Base-by-base conservation (phyloP, 495 filamentous ascomycete species). In the Penicillium paxilli region DNA sequence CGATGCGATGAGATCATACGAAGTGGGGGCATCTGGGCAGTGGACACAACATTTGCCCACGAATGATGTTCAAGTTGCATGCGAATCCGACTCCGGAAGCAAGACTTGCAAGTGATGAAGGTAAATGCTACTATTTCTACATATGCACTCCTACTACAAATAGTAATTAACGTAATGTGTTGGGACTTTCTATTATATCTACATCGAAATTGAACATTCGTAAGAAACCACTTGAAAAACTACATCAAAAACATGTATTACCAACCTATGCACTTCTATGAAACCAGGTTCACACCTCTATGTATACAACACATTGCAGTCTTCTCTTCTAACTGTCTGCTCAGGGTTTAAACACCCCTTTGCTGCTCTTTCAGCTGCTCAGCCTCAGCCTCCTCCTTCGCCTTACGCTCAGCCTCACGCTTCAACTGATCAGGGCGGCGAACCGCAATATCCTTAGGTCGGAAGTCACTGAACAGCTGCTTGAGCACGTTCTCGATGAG, bases 381-480 rank as follows among this genome's bases (percentile, higher is more conserved):
- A 58, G 79, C 78, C 53, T 80, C 73, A 45, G 73, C 67, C 47
- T 68, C 69, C 74, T 92, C 89, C 54, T 74, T 79, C 53, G 74
- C 75, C 69, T 86, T 87, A 51, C 92, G 78, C 25, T 72, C 74
- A 33, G 77, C 69, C 76, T 98, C 93, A 41, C 82, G 76, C 71
- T 86, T 78, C n/a, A 96, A 73, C 78, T 99, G 94, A 66, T 98
- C 94, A 14, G 86, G 83, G 42, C 94, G 77, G 58, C 94, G 83
- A 20, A 86, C 72, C 12, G 94, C 95, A 63, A 99, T 97, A 67
- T 98, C 95, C 69, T 96, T 93, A 5, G 94, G 92, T 50, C 82
- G 85, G 75, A 89, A 96, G 68, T 99, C 94, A 65, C 90, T 95
- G 68, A 97, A 99, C 17, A 87, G 59, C 25, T 64, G 67, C 81